phyloP scores from a whole-genome alignment of 441 rosid species.

The Melastoma candidum region DNA sequence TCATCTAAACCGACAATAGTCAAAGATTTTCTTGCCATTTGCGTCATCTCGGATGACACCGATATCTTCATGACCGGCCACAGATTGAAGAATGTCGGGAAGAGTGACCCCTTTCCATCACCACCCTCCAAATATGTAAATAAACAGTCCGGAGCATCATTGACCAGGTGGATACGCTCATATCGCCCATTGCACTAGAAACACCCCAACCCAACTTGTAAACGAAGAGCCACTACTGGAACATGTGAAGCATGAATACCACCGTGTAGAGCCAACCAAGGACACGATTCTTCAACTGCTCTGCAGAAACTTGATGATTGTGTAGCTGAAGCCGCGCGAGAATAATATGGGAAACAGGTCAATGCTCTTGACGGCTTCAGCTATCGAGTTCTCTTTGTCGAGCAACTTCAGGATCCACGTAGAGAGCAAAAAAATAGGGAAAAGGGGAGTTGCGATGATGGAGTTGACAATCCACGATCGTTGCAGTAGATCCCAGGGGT shows the following conservation, averaged over 20 bases:
- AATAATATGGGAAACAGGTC: conserved; percentile 32
- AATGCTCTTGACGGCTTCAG: conserved; percentile 34
- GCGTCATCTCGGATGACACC: conserved; percentile 6
- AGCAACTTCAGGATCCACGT: conserved; percentile 35
- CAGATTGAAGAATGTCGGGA: conserved; percentile 8
- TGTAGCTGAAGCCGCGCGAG: conserved; percentile 15
- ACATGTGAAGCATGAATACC: conserved; percentile 27
- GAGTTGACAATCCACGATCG: conserved; percentile 55
- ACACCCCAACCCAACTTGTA: conserved; percentile 1
- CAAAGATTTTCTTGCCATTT: no score
- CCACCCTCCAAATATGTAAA: conserved; percentile 17
- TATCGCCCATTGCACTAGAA: conserved; percentile 7
- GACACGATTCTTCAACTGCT: conserved; percentile 33
- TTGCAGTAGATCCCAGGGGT: conserved; percentile 12
- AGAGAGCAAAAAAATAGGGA: conserved; percentile 38
- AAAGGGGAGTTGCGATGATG: conserved; percentile 25
- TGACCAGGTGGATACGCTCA: conserved; percentile 13
- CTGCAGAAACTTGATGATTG: conserved; percentile 39
- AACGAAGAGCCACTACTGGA: conserved; percentile 34
- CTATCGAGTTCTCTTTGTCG: conserved; percentile 39
- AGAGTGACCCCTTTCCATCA: conserved; percentile 15
- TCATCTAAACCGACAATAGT: no score
- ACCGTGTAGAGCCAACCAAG: conserved; percentile 36
- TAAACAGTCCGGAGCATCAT: background rate
- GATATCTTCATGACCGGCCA: conserved; percentile 16